Percentiles rank a stretch among this genome's conserved stretches.
Evolutionary conservation across 1,284 basidiomycete species (phyloP).

Genomic region (Irpex sp.): DNA sequence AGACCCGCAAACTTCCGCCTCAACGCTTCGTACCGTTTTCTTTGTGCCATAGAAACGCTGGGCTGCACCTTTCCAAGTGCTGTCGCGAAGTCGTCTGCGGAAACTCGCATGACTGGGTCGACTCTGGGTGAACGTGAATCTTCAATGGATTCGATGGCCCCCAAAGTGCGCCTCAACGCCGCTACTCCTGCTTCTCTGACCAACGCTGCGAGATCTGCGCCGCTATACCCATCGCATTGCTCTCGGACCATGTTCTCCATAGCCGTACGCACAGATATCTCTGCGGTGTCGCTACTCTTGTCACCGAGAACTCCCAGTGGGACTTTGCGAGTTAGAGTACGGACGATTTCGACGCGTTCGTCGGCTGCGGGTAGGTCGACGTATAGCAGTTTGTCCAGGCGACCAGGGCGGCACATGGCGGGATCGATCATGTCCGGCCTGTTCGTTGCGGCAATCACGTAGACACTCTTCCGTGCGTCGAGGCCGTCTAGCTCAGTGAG

Average conservation of each 20-base stretch:
- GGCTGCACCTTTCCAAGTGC: slow-evolving; percentile 86
- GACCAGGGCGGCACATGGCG: slow-evolving; percentile 95
- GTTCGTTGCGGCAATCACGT: slow-evolving; percentile 97
- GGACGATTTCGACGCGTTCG: slow-evolving; percentile 86
- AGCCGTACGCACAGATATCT: slow-evolving; percentile 24
- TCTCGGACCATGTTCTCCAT: slow-evolving; percentile 52
- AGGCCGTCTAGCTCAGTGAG: slow-evolving; percentile 96
- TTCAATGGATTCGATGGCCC: slow-evolving; percentile 58
- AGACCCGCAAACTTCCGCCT: slow-evolving; percentile 77
- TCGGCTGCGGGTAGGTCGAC: slow-evolving; percentile 82
- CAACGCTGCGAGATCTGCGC: slow-evolving; percentile 85
- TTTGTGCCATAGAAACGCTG: slow-evolving; percentile 81
- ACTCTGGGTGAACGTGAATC: slow-evolving; percentile 6
- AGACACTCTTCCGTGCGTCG: slow-evolving; percentile 86
- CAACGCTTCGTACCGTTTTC: slow-evolving; percentile 78
- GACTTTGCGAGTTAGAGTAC: slow-evolving; percentile 71
- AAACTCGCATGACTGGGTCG: slow-evolving; percentile 38
- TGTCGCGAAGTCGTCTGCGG: slow-evolving; percentile 64
- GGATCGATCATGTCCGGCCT: slow-evolving; percentile 99
- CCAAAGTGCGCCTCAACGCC: slow-evolving; percentile 74
- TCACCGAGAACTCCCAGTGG: slow-evolving; percentile 47
- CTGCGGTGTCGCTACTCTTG: slow-evolving; percentile 21
- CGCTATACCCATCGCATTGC: slow-evolving; percentile 84
- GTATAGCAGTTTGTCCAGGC: slow-evolving; percentile 95
- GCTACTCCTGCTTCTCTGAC: slow-evolving; percentile 89